These are phyloP conservation scores for Epichloe sibirici DNA, from an alignment of 2,329 filamentous ascomycete species.

Conservation along the genomic window DNA sequence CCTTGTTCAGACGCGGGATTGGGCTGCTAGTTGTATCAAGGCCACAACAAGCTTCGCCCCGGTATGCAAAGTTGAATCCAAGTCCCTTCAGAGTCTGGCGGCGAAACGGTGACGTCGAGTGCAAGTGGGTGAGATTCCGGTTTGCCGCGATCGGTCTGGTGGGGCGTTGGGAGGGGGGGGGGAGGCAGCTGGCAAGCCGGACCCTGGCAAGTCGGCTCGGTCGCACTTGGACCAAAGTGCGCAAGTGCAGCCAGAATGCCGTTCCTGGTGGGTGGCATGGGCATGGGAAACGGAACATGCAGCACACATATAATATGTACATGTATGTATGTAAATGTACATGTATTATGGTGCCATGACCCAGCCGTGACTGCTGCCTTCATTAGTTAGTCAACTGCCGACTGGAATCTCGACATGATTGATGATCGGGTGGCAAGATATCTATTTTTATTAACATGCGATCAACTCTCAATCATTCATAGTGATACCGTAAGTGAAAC, in stretches of 20 bases:
- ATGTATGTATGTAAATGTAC: no score
- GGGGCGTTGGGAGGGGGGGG: neutral
- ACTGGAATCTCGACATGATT: neutral
- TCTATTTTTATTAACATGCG: no score
- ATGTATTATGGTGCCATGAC: neutral
- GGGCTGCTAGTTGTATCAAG: neutral
- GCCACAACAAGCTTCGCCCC: neutral
- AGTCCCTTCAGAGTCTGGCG: neutral
- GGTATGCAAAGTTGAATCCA: neutral
- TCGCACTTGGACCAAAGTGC: neutral
- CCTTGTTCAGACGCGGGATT: no score
- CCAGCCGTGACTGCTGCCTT: neutral
- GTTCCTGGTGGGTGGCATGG: neutral
- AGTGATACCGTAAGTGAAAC: neutral
- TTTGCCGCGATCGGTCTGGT: conserved; percentile 6
- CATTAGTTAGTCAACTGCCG: neutral
- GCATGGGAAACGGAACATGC: neutral
- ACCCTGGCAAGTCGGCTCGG: no score
- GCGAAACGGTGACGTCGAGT: conserved; percentile 2
- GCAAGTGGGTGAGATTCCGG: neutral
- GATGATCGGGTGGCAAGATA: neutral
- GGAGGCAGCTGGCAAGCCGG: no score
- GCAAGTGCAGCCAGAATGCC: neutral
- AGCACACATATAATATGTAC: no score
- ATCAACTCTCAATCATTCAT: no score